Conservation (phyloP, 2,329 filamentous ascomycete genomes). For the Fusarium musae region DNA sequence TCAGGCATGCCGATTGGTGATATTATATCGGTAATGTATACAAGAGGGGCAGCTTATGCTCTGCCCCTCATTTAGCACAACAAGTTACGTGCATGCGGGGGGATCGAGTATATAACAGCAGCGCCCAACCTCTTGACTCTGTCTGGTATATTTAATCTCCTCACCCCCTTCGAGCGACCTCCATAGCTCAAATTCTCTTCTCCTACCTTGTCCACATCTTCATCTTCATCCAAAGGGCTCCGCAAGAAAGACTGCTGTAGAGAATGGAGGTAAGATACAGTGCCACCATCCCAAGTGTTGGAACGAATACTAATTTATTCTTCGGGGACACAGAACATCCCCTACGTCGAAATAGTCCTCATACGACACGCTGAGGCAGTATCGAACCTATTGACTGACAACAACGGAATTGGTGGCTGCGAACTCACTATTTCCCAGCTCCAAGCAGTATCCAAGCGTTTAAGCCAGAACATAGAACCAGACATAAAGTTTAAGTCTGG, state of each 20-base stretch:
- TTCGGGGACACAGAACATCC: not conserved
- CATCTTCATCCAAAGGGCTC: not conserved
- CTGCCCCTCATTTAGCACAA: not conserved
- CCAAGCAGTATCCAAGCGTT: not conserved
- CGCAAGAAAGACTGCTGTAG: not conserved
- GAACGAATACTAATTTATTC: not conserved
- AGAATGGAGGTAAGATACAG: not conserved
- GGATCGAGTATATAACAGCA: not conserved
- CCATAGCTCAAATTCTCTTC: not conserved
- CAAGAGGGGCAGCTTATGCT: not conserved
- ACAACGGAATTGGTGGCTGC: not conserved
- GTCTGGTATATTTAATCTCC: not conserved
- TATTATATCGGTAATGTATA: not conserved
- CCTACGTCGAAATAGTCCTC: not conserved
- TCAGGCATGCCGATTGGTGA: not conserved
- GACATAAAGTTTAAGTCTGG: not conserved
- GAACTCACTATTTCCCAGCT: not conserved
- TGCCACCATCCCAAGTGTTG: not conserved
- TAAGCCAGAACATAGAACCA: not conserved
- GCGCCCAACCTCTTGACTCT: not conserved
- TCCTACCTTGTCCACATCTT: too few relatives aligned
- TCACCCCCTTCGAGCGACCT: fast-evolving
- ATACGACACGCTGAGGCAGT: not conserved
- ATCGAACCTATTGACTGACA: not conserved
- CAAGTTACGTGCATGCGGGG: too few relatives aligned